A percentile compares a stretch with the other conserved stretches of the same genome.
These are phyloP conservation scores for Sporothrix protearum DNA, from an alignment of 2,329 filamentous ascomycete species.

Conservation along the genomic window DNA sequence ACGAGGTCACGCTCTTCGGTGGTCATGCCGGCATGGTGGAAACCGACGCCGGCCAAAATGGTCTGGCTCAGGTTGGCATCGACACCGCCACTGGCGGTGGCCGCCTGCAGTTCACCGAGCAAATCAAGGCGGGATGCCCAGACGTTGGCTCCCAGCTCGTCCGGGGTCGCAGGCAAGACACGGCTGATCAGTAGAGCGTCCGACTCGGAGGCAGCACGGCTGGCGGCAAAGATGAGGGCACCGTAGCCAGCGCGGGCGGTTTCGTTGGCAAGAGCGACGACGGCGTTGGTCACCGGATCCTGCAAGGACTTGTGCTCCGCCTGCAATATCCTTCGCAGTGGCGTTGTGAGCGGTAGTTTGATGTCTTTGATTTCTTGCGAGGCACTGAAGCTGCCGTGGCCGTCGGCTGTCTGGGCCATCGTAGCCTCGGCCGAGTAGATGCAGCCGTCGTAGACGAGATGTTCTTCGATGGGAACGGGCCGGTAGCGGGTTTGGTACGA, in stretches of 20 bases:
- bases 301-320: conserved; percentile 60
- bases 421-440: conserved; percentile 56
- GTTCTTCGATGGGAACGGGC: conserved; percentile 71
- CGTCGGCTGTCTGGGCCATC: conserved; percentile 42
- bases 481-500: conserved; percentile 70
- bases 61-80: conserved; percentile 64
- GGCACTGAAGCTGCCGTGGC: neutral
- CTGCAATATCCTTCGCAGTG: conserved; percentile 48
- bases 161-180: conserved; percentile 52
- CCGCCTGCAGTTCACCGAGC: conserved; percentile 61
- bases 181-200: conserved; percentile 66
- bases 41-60: conserved; percentile 64
- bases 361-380: conserved; percentile 6
- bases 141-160: conserved; percentile 46
- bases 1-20: conserved; percentile 72
- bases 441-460: conserved; percentile 66
- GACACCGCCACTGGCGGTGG: conserved; percentile 54
- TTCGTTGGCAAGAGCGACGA: conserved; percentile 66
- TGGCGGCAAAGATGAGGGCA: conserved; percentile 70
- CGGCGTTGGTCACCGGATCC: conserved; percentile 64
- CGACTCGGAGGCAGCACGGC: conserved; percentile 62
- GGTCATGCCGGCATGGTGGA: conserved; percentile 69
- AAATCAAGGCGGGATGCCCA: conserved; percentile 60
- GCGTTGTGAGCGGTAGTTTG: conserved; percentile 34
- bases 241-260: conserved; percentile 67